Percentiles rank a stretch among this genome's conserved stretches.
Evolutionary conservation across 2,329 filamentous ascomycete genomes (phyloP).

Genomic region (Colletotrichum scovillei): DNA sequence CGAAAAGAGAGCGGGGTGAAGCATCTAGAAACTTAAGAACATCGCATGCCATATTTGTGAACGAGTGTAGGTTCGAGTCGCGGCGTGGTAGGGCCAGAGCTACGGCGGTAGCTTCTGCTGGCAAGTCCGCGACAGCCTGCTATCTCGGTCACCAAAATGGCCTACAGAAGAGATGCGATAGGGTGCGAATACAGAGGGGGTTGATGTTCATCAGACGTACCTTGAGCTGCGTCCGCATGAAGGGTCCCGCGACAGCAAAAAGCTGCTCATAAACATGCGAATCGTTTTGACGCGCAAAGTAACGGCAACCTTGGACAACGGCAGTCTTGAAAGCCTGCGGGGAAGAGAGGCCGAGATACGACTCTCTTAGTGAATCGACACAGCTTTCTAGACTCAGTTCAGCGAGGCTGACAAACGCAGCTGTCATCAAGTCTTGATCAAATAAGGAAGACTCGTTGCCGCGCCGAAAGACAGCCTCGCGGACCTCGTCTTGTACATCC

Average conservation of each 20-base stretch:
- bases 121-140: slow-evolving; percentile 52
- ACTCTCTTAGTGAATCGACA: slow-evolving; percentile 65
- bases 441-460: slow-evolving; percentile 62
- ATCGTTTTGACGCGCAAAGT: slow-evolving; percentile 67
- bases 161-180: not conserved
- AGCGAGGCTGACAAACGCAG: slow-evolving; percentile 72
- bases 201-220: slow-evolving; percentile 47
- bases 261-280: slow-evolving; percentile 63
- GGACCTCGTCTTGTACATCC: slow-evolving; percentile 76
- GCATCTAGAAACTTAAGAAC: slow-evolving; percentile 69
- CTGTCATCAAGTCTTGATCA: slow-evolving; percentile 74
- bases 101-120: slow-evolving; percentile 46
- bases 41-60: slow-evolving; percentile 58
- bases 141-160: slow-evolving; percentile 14
- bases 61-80: slow-evolving; percentile 51
- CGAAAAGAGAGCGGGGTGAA: slow-evolving; percentile 59
- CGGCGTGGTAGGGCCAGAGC: slow-evolving; percentile 51
- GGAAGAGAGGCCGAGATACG: slow-evolving; percentile 67
- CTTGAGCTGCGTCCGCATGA: slow-evolving; percentile 68
- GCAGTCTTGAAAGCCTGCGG: slow-evolving; percentile 72
- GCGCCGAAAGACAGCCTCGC: slow-evolving; percentile 72
- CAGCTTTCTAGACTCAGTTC: slow-evolving; percentile 71
- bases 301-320: slow-evolving; percentile 70
- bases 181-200: not conserved
- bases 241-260: slow-evolving; percentile 65